A percentile compares a stretch with the other conserved stretches of the same genome.
Evolutionary conservation across 2,329 filamentous ascomycete species (phyloP).

Genomic region (Neurospora sp.): DNA sequence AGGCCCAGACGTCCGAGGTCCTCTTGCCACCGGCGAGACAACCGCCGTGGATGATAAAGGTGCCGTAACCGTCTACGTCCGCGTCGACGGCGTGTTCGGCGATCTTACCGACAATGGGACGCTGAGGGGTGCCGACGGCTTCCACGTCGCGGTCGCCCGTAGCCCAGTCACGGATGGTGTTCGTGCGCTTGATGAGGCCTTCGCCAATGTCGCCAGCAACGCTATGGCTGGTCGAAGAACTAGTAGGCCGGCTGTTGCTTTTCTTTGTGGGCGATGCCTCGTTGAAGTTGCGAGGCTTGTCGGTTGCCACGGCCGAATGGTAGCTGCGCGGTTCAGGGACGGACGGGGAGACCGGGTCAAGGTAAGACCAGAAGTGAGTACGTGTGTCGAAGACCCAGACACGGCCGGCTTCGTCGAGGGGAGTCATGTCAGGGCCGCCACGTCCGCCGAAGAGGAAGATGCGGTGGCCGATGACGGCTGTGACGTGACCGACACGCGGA

Average conservation of each 20-base stretch:
- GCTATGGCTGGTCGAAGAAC: slow-evolving; percentile 17
- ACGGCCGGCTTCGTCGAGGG: slow-evolving; percentile 63
- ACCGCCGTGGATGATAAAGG: slow-evolving; percentile 68
- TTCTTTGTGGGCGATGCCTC: background rate
- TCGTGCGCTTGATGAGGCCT: slow-evolving; percentile 19
- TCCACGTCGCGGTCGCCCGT: slow-evolving; percentile 44
- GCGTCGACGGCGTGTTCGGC: slow-evolving; percentile 49
- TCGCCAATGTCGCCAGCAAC: background rate
- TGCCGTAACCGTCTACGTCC: slow-evolving; percentile 52
- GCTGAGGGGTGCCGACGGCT: slow-evolving; percentile 47
- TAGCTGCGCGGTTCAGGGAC: slow-evolving; percentile 59
- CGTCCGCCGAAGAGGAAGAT: slow-evolving; percentile 79
- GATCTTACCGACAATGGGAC: slow-evolving; percentile 46
- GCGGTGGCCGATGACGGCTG: slow-evolving; percentile 54
- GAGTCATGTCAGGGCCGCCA: slow-evolving; percentile 55
- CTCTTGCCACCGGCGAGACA: slow-evolving; percentile 51
- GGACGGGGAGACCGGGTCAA: slow-evolving; percentile 41
- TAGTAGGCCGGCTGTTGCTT: background rate
- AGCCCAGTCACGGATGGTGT: slow-evolving; percentile 46
- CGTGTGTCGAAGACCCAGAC: slow-evolving; percentile 68
- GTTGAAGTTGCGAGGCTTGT: slow-evolving; percentile 43
- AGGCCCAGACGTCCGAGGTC: slow-evolving; percentile 65
- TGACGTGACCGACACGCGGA: slow-evolving; percentile 64
- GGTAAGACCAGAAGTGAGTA: slow-evolving; percentile 51
- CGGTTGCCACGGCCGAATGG: slow-evolving; percentile 50